A percentile compares a stretch with the other conserved stretches of the same genome.
These are phyloP conservation scores for Cinnamomum chago DNA, from an alignment of 164 flowering plant species.

Conservation along the genomic window DNA sequence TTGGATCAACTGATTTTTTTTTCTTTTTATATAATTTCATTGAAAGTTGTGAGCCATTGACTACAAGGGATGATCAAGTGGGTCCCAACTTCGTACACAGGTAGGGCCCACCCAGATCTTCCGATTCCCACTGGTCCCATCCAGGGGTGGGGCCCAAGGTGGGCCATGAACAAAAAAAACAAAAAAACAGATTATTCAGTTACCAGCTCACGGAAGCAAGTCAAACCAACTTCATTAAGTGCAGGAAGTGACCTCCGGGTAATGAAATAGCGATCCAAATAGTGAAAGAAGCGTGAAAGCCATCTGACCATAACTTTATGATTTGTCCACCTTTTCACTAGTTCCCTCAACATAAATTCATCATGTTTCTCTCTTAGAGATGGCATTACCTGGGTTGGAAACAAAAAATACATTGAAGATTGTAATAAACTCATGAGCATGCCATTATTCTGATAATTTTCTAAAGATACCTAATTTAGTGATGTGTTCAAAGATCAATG, in stretches of 20 bases:
- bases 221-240: constrained; percentile 87
- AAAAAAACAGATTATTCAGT: neutral
- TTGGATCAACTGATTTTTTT: too few relatives aligned
- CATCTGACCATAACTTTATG: constrained; percentile 96
- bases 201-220: constrained; percentile 92
- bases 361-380: constrained; percentile 89
- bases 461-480: neutral
- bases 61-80: too few relatives aligned
- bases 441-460: neutral
- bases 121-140: too few relatives aligned
- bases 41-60: too few relatives aligned
- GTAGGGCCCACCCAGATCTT: too few relatives aligned
- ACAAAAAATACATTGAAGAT: neutral
- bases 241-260: constrained; percentile 83
- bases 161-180: too few relatives aligned
- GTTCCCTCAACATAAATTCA: constrained; percentile 93
- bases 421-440: neutral
- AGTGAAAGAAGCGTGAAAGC: constrained; percentile 89
- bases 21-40: too few relatives aligned
- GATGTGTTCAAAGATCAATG: neutral
- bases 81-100: too few relatives aligned
- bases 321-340: constrained; percentile 89
- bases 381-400: constrained; percentile 65
- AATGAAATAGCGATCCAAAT: constrained; percentile 87
- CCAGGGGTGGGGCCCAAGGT: too few relatives aligned